Evolutionary conservation across 1,284 basidiomycete genomes (phyloP), one percentile per base, ranked within the genome.

Genomic region (Veloboletus limbatus): DNA sequence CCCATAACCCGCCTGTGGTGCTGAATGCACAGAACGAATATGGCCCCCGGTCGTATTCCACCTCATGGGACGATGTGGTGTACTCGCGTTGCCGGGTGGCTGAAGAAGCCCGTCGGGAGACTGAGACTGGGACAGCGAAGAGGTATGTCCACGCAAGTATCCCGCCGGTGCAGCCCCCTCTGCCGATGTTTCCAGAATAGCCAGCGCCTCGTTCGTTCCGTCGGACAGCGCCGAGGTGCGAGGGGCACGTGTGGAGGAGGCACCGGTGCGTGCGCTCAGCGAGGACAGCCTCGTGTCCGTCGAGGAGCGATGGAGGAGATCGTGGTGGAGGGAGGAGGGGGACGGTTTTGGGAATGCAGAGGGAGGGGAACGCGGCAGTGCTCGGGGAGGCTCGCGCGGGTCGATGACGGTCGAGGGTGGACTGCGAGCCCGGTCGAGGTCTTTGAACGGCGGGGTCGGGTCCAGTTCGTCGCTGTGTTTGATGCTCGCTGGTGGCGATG

Each of bases 401-500:
- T 61, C 62, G 31, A 38, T n/a, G n/a, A n/a, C n/a, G n/a, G n/a
- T n/a, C n/a, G n/a, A n/a, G n/a, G n/a, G n/a, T n/a, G n/a, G n/a
- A n/a, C n/a, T n/a, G n/a, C n/a, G n/a, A n/a, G n/a, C n/a, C n/a
- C n/a, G n/a, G n/a, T n/a, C n/a, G n/a, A n/a, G n/a, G n/a, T n/a
- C n/a, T n/a, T n/a, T n/a, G n/a, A n/a, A n/a, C n/a, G n/a, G n/a
- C n/a, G n/a, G n/a, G n/a, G n/a, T 20, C 27, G 27, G 3, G 27
- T 30, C 9, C 38, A 46, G 17, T 47, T 64, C 60, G 35, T 65
- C 59, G 37, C 22, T 26, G 2, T 67, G 65, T 47, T 78, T 77
- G 24, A 77, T 69, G 58, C 81, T 82, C 10, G 79, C 80, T 4
- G 82, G 83, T 0, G 82, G 82, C 0, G 81, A 84, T 5, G 83